phyloP scores from a whole-genome alignment of 2,329 filamentous ascomycete genomes.

The Ceratocystis destructans region DNA sequence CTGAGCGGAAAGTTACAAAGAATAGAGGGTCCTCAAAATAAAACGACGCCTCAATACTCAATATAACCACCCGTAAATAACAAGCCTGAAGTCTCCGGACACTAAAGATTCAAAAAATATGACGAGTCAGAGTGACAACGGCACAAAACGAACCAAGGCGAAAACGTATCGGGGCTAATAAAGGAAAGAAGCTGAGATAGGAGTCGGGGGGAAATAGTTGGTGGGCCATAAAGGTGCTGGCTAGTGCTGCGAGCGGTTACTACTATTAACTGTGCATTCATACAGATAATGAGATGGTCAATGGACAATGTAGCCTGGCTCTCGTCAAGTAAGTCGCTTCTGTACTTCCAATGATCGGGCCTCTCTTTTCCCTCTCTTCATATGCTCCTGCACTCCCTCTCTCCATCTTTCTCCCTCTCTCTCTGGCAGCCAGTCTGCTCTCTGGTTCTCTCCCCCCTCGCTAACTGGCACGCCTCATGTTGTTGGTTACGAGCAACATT shows the following conservation, averaged over 20 bases:
- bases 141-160: neutral
- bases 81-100: neutral
- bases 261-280: neutral
- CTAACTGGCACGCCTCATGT: slow-evolving; percentile 7
- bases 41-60: neutral
- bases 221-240: neutral
- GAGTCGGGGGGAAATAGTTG: neutral
- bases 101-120: neutral
- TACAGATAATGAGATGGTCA: neutral
- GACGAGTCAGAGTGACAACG: neutral
- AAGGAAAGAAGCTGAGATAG: neutral
- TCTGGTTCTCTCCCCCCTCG: neutral
- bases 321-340: neutral
- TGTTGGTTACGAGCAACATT: neutral
- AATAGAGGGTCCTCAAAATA: neutral
- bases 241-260: neutral
- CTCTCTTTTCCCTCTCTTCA: neutral
- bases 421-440: neutral
- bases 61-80: neutral
- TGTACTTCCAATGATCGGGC: neutral
- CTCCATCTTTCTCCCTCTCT: neutral
- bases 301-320: too few species aligned
- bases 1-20: neutral
- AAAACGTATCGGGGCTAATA: neutral
- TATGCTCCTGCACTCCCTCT: neutral